Percentiles rank a stretch among this genome's conserved stretches.
Evolutionary conservation across 371 early-diverging fungal species (phyloP).

Genomic region (Capniomyces stellatus): DNA sequence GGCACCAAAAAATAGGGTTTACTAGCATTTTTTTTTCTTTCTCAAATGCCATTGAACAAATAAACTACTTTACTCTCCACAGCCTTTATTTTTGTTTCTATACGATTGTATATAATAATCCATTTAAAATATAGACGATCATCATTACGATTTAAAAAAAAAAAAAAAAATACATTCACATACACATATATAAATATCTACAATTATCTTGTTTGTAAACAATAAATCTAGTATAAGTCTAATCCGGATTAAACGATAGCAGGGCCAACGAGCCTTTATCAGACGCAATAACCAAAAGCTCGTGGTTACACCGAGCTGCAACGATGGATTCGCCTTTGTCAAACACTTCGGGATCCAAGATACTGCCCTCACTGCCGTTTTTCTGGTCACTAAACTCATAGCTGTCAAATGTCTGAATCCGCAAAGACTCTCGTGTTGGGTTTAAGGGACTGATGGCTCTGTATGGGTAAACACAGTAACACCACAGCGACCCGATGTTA

Average conservation of each 20-base stretch:
- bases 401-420: neutral
- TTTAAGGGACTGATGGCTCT: neutral
- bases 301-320: neutral
- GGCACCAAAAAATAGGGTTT: too few species aligned
- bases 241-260: neutral
- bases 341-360: neutral
- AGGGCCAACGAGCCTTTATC: neutral
- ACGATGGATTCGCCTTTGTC: neutral
- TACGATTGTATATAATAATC: too few species aligned
- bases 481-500: neutral
- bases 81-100: too few species aligned
- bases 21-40: too few species aligned
- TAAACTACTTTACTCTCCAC: too few species aligned
- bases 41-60: too few species aligned
- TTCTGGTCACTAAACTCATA: neutral
- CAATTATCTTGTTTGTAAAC: neutral
- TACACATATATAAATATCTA: too few species aligned
- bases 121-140: too few species aligned
- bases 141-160: too few species aligned
- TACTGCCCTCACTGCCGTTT: neutral
- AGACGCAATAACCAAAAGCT: neutral
- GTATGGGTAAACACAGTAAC: constrained; percentile 1
- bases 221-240: neutral
- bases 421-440: neutral
- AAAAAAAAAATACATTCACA: too few species aligned